Percentiles rank a stretch among this genome's conserved stretches.
phyloP scores from a whole-genome alignment of 768 basidiomycete genomes.

The Hydnum rufescens region DNA sequence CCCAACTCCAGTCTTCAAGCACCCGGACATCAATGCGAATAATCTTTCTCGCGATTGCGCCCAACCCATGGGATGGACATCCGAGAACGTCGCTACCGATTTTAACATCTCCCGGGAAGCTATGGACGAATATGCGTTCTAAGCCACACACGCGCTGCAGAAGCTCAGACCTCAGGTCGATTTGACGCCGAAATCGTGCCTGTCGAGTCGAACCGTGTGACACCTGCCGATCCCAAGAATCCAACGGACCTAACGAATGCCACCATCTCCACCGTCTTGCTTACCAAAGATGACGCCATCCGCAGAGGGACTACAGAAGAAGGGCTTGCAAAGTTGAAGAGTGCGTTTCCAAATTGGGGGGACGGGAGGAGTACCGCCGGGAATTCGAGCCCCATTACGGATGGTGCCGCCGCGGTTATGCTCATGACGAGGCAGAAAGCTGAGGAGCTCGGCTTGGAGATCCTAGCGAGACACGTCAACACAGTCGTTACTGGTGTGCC shows the following conservation, averaged over 20 bases:
- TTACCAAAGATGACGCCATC: slow-evolving; percentile 74
- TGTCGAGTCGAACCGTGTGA: slow-evolving; percentile 22
- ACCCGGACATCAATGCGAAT: slow-evolving; percentile 22
- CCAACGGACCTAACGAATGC: slow-evolving; percentile 13
- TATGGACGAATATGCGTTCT: slow-evolving; percentile 68
- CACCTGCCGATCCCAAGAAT: slow-evolving; percentile 8
- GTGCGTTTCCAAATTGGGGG: slow-evolving; percentile 74
- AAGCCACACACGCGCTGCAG: slow-evolving; percentile 14
- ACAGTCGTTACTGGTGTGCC: slow-evolving; percentile 49
- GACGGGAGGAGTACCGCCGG: slow-evolving; percentile 54
- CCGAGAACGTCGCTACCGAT: slow-evolving; percentile 27
- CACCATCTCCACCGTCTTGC: slow-evolving; percentile 16
- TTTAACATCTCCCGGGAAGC: slow-evolving; percentile 45
- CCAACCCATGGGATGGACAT: slow-evolving; percentile 60
- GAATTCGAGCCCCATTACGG: slow-evolving; percentile 77
- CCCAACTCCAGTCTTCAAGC: slow-evolving; percentile 48
- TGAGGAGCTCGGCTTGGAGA: slow-evolving; percentile 50
- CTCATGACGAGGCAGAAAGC: slow-evolving; percentile 66
- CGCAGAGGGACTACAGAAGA: slow-evolving; percentile 65
- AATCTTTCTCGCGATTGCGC: slow-evolving; percentile 24
- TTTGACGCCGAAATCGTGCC: slow-evolving; percentile 86
- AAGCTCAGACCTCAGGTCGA: slow-evolving; percentile 42
- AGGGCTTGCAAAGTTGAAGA: slow-evolving; percentile 57
- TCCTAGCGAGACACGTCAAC: slow-evolving; percentile 69
- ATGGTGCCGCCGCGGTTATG: slow-evolving; percentile 76